These are phyloP conservation scores for Lactarius pseudohatsudake DNA, from an alignment of 768 basidiomycete genomes.

Conservation along the genomic window DNA sequence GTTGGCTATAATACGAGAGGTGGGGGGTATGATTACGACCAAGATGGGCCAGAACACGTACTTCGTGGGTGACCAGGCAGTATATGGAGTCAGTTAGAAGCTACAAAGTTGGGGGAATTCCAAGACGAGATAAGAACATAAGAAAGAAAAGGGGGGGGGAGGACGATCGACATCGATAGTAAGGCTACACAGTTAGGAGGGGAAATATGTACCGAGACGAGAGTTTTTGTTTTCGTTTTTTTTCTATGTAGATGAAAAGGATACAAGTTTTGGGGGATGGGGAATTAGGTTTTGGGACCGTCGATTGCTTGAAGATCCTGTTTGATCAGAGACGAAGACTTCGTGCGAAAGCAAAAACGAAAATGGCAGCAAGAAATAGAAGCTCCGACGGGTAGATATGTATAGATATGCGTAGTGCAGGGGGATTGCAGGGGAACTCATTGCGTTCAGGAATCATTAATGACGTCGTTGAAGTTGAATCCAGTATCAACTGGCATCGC, in stretches of 20 bases:
- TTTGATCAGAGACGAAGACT: slow-evolving; percentile 7
- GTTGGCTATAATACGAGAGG: neutral
- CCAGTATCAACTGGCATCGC: slow-evolving; percentile 15
- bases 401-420: neutral
- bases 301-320: neutral
- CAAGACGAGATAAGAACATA: neutral
- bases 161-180: slow-evolving; percentile 1
- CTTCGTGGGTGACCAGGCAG: neutral
- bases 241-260: neutral
- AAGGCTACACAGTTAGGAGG: neutral
- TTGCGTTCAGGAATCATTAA: slow-evolving; percentile 26
- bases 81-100: neutral
- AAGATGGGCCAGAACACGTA: neutral
- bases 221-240: neutral
- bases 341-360: neutral
- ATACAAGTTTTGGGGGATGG: neutral
- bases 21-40: neutral
- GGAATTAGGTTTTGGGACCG: neutral
- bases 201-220: neutral
- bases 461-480: slow-evolving; percentile 29
- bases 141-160: too few species aligned
- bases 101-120: neutral
- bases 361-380: slow-evolving; percentile 4
- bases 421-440: slow-evolving; percentile 1
- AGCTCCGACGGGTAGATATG: slow-evolving; percentile 18